Conservation (phyloP, 225 moss, liverwort and hornwort species). For the Lunularia cruciata region DNA sequence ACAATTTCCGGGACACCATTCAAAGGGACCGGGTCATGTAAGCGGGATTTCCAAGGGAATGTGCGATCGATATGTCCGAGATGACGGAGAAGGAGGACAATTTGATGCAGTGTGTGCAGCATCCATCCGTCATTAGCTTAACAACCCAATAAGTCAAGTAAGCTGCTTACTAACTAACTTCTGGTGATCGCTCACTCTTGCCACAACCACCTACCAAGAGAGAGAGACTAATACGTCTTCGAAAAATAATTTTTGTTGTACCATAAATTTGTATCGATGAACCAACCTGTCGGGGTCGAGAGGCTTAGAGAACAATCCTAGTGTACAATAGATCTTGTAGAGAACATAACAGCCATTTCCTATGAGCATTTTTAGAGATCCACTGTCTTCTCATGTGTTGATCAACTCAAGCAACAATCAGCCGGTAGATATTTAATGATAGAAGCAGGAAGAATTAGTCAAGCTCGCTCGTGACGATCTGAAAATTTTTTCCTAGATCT, state of each 20-base stretch:
- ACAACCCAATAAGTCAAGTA: too few relatives aligned
- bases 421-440: not conserved
- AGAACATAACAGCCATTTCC: constrained; percentile 9
- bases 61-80: constrained; percentile 7
- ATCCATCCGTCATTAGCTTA: not conserved
- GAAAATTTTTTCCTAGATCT: not conserved
- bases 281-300: constrained; percentile 3
- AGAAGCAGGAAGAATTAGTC: too few relatives aligned
- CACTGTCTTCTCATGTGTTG: constrained; percentile 1
- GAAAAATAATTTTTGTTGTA: constrained; percentile 17
- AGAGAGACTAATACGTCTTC: constrained; percentile 2
- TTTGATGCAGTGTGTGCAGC: too few relatives aligned
- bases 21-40: constrained; percentile 17
- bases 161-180: not conserved
- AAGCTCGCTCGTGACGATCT: constrained; percentile 1
- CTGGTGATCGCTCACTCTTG: constrained; percentile 1
- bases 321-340: constrained; percentile 14
- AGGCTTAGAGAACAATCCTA: constrained; percentile 24
- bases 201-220: not conserved
- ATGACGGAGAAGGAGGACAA: not conserved
- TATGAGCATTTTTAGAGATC: constrained; percentile 10
- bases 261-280: constrained; percentile 22
- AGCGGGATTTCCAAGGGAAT: constrained; percentile 20
- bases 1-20: not conserved
- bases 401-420: not conserved